These are phyloP conservation scores for Irpex sp. DNA, from an alignment of 1,284 basidiomycete genomes.

Conservation along the genomic window DNA sequence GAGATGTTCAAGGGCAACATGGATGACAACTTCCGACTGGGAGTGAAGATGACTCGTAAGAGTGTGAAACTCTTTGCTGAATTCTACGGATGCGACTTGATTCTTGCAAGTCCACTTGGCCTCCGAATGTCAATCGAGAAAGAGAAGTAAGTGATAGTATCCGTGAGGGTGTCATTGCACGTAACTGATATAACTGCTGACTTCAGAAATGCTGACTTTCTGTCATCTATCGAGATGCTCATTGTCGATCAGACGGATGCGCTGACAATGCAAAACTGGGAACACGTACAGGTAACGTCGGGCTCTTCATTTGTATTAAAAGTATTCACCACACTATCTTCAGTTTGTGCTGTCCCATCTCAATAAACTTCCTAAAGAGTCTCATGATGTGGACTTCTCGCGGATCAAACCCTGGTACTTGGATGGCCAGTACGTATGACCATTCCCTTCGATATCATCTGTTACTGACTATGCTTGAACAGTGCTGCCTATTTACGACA, in stretches of 20 bases:
- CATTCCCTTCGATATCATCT: not conserved
- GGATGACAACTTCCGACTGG: slow-evolving; percentile 93
- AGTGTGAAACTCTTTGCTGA: slow-evolving; percentile 84
- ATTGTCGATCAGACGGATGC: slow-evolving; percentile 93
- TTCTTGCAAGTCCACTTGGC: slow-evolving; percentile 92
- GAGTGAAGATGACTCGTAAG: slow-evolving; percentile 91
- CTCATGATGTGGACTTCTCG: slow-evolving; percentile 93
- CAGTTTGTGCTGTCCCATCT: slow-evolving; percentile 85
- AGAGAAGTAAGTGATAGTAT: slow-evolving; percentile 64
- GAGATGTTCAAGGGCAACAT: slow-evolving; percentile 96
- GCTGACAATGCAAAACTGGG: slow-evolving; percentile 99
- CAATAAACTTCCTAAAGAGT: slow-evolving; percentile 89
- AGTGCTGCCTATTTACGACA: slow-evolving; percentile 86
- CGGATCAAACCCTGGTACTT: slow-evolving; percentile 98
- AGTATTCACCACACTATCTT: not conserved
- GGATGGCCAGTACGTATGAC: slow-evolving; percentile 73
- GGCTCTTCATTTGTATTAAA: not conserved
- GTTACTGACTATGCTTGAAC: not conserved
- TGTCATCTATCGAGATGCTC: slow-evolving; percentile 92
- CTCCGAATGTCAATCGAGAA: slow-evolving; percentile 92
- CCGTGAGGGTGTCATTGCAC: not conserved
- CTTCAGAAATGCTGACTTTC: slow-evolving; percentile 77
- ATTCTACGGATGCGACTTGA: slow-evolving; percentile 89
- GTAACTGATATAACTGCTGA: not conserved
- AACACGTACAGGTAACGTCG: slow-evolving; percentile 80